phyloP scores from a whole-genome alignment of 108 stramenopile genomes.

The Hondaea fermentalgiana region DNA sequence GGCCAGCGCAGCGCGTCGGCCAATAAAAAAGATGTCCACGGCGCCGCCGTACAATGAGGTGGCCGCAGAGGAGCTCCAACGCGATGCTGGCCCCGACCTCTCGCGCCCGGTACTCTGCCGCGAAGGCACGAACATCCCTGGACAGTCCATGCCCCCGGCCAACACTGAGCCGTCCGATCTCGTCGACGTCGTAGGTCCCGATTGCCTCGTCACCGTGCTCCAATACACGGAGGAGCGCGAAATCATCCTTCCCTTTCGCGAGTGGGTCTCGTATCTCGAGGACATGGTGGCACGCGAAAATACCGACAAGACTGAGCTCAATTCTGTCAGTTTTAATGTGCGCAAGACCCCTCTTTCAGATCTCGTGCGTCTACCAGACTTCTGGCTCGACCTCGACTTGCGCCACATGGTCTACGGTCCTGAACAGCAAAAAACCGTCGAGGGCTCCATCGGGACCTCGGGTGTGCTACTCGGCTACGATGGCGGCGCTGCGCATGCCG shows the following conservation, averaged over 20 bases:
- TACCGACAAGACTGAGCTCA: neutral
- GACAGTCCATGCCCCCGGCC: neutral
- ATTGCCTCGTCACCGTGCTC: neutral
- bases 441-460: too few relatives aligned
- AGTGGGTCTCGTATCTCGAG: neutral
- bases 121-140: neutral
- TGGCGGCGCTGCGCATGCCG: neutral
- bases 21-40: too few relatives aligned
- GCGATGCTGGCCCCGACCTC: neutral
- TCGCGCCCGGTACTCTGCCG: neutral
- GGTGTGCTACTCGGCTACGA: neutral
- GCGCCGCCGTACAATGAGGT: neutral
- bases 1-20: too few relatives aligned
- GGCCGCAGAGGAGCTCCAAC: neutral
- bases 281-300: neutral
- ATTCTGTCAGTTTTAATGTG: neutral
- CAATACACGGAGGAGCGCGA: slow-evolving; percentile 6
- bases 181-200: neutral
- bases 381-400: neutral
- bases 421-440: neutral
- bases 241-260: neutral
- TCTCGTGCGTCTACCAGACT: neutral
- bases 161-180: neutral
- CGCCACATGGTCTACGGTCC: neutral
- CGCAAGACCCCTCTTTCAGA: neutral